phyloP scores from a whole-genome alignment of 306 rosid species.

The Cicer cuneatum region DNA sequence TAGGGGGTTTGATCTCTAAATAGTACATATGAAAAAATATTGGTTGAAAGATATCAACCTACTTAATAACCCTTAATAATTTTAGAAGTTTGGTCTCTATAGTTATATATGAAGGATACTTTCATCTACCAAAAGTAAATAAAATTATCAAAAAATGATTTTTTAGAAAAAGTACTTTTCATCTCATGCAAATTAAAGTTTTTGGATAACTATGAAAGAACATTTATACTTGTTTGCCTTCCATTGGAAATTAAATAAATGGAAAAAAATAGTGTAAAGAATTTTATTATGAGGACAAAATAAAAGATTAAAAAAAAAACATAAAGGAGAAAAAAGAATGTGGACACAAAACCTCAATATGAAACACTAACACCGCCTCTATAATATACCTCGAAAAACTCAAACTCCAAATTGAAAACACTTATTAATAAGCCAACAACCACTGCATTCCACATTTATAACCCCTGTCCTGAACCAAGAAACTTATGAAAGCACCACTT shows the following conservation, averaged over 20 bases:
- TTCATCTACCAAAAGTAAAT: no score
- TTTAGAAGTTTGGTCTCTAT: no score
- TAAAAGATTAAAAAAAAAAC: neutral
- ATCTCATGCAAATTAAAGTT: neutral
- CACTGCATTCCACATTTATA: conserved; percentile 46
- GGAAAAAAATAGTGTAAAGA: neutral
- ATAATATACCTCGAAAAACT: conserved; percentile 43
- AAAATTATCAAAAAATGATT: no score
- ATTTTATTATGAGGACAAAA: neutral
- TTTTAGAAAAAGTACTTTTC: no score
- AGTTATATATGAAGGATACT: no score
- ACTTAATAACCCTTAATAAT: no score
- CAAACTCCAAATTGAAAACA: conserved; percentile 26
- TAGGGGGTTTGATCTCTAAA: no score
- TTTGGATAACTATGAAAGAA: neutral
- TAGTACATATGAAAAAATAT: no score
- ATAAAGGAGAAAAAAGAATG: neutral
- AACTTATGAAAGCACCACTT: conserved; percentile 47
- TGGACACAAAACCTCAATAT: conserved; percentile 20
- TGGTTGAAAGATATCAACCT: no score
- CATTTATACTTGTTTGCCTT: neutral
- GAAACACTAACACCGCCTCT: conserved; percentile 36
- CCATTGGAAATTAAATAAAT: neutral
- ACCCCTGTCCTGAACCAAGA: neutral
- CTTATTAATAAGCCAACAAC: conserved; percentile 48